phyloP scores from a whole-genome alignment of 139 green algal genomes.

The Chlorella sp. region DNA sequence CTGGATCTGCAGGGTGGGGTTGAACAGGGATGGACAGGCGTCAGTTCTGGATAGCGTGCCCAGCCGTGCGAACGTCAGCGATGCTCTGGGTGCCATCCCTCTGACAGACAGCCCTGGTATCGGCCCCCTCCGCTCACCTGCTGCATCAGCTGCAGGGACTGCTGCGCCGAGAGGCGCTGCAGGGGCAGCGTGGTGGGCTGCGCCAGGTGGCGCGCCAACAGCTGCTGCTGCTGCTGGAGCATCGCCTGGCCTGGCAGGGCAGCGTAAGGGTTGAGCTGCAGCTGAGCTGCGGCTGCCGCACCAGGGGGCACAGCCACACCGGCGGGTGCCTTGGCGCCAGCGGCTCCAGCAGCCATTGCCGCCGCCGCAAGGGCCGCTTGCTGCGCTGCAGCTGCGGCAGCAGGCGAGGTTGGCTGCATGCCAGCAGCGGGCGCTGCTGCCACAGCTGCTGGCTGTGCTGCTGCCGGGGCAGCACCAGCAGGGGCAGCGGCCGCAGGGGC shows the following conservation, averaged over 20 bases:
- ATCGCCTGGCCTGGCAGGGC: neutral
- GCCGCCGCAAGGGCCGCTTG: no score
- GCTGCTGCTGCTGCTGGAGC: constrained; percentile 42
- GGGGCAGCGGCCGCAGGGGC: no score
- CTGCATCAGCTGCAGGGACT: constrained; percentile 48
- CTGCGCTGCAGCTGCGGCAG: no score
- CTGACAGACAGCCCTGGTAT: no score
- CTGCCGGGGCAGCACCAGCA: no score
- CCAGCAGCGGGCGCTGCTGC: neutral
- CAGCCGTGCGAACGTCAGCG: no score
- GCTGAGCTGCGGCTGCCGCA: neutral
- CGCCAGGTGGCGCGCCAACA: constrained; percentile 34
- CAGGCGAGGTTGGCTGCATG: neutral
- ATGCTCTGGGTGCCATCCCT: no score
- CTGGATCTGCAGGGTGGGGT: neutral
- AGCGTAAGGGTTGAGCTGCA: constrained; percentile 27
- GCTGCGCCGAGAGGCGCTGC: constrained; percentile 42
- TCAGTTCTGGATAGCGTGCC: no score
- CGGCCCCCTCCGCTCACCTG: constrained; percentile 1
- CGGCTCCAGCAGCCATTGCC: no score
- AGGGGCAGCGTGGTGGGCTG: constrained; percentile 43
- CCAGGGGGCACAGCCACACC: neutral
- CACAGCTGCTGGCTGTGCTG: neutral
- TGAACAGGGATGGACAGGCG: no score
- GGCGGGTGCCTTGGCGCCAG: neutral